These are phyloP conservation scores for Schizophyllum commune DNA, from an alignment of 1,284 basidiomycete species.

Conservation along the genomic window DNA sequence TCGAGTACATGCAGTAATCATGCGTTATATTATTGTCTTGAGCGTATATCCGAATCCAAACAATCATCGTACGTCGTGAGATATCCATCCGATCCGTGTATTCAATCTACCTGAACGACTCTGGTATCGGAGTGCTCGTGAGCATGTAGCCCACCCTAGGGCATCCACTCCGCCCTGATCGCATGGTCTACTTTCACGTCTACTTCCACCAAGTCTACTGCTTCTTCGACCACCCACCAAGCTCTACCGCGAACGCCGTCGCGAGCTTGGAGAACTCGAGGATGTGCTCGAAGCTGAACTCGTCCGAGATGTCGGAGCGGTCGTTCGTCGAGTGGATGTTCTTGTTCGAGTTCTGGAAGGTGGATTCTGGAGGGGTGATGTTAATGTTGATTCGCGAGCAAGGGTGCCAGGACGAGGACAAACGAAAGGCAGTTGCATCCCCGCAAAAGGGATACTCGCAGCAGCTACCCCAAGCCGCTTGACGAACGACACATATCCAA, in stretches of 20 bases:
- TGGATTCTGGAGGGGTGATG: slow-evolving; percentile 52
- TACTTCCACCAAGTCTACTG: not conserved
- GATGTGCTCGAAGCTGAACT: slow-evolving; percentile 83
- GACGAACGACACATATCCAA: no score
- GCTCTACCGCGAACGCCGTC: slow-evolving; percentile 77
- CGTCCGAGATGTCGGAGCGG: slow-evolving; percentile 75
- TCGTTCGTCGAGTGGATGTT: slow-evolving; percentile 81
- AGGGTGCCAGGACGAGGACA: no score
- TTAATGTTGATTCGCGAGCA: no score
- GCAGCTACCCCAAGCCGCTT: no score
- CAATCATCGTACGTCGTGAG: not conserved
- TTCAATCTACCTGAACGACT: not conserved
- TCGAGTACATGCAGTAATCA: not conserved
- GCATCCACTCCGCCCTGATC: not conserved
- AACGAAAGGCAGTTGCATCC: no score
- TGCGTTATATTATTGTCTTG: not conserved
- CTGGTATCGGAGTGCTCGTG: no score
- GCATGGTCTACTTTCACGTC: not conserved
- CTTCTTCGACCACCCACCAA: slow-evolving; percentile 34
- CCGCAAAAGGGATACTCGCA: no score
- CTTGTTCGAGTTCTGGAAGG: slow-evolving; percentile 69
- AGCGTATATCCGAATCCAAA: not conserved
- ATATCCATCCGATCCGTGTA: not conserved
- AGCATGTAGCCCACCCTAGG: no score
- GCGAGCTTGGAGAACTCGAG: slow-evolving; percentile 87